Evolutionary conservation across 805 yeast genomes (phyloP), one percentile per base, ranked within the genome.

Genomic region (Nakazawaea siamensis): DNA sequence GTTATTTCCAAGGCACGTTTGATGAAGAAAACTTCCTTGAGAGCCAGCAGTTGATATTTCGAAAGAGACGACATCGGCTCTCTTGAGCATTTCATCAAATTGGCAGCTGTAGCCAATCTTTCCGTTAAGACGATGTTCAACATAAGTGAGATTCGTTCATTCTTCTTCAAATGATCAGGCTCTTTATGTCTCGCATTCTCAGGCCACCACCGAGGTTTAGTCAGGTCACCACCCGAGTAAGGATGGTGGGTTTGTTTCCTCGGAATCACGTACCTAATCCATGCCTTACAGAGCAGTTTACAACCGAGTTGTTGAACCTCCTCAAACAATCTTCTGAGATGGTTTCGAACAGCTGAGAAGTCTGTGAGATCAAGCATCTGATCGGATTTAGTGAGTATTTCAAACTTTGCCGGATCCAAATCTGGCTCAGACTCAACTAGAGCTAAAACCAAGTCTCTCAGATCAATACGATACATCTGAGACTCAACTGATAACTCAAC

Each of bases 121-220:
- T 18, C 24, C 2, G 50, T 46, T 16, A 54, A 33, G 5, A 64
- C 33, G 10, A 76, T 60, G 10, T 55, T 43, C 21, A 68, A 54
- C 48, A 82, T 52, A 17, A 81, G 53, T 4, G 47, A 48, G 14
- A 79, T 46, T 35, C 92, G 57, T 45, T 76, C 80, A 1, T 55
- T 57, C 48, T 76, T 80, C 39, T 61, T 65, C 38, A 82, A 56
- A 54, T 82, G 90, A 49, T 80, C 90, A 0, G 90, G 90, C 47
- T 81, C 88, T 29, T 60, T 63, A 53, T 81, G 90, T 24, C 71
- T 58, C 1, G 77, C 70, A 10, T 43, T 38, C 0, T 28, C 24
- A 0, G 88, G 88, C 92, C 92, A 81, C 88, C 88, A 80, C 4
- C 49, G 46, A 1, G 90, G 92, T 42, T 61, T 70, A 10, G 68